phyloP scores from a whole-genome alignment of 2,329 filamentous ascomycete genomes.

The Aureobasidium sp. region DNA sequence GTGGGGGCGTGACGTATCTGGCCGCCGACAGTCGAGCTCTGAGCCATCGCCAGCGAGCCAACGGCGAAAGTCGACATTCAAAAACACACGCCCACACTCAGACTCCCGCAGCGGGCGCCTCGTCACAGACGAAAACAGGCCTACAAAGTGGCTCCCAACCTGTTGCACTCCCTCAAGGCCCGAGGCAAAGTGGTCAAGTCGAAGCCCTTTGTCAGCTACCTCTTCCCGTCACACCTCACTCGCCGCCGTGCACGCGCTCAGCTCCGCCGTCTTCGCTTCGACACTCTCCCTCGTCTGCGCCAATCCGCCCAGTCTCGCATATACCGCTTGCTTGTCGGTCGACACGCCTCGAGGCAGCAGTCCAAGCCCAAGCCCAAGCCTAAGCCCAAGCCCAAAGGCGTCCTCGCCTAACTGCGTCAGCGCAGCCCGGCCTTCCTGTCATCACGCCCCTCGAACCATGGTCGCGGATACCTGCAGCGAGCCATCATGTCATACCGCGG shows the following conservation, averaged over 20 bases:
- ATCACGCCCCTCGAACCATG: slow-evolving; percentile 28
- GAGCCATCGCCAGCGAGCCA: not conserved
- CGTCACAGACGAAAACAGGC: no score
- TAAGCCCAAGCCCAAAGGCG: slow-evolving; percentile 29
- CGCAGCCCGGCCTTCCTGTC: slow-evolving; percentile 26
- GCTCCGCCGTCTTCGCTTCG: slow-evolving; percentile 64
- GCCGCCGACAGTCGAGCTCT: not conserved
- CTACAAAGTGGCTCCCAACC: slow-evolving; percentile 14
- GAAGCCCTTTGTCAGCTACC: slow-evolving; percentile 50
- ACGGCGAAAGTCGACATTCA: not conserved
- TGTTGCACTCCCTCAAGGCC: slow-evolving; percentile 4
- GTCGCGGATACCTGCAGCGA: slow-evolving; percentile 21
- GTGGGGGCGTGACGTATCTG: slow-evolving; percentile 8
- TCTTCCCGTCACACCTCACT: slow-evolving; percentile 54
- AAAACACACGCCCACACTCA: no score
- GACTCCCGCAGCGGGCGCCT: no score
- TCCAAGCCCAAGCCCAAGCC: slow-evolving; percentile 28
- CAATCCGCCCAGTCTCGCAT: slow-evolving; percentile 67
- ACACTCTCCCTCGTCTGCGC: slow-evolving; percentile 65
- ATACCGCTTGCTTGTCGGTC: slow-evolving; percentile 64
- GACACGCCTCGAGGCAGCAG: slow-evolving; percentile 41
- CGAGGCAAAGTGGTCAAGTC: slow-evolving; percentile 8
- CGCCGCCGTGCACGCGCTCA: slow-evolving; percentile 58
- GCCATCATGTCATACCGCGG: slow-evolving; percentile 29
- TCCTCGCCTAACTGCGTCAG: slow-evolving; percentile 27